phyloP scores from a whole-genome alignment of 805 yeast genomes.

The Candida schatavii region DNA sequence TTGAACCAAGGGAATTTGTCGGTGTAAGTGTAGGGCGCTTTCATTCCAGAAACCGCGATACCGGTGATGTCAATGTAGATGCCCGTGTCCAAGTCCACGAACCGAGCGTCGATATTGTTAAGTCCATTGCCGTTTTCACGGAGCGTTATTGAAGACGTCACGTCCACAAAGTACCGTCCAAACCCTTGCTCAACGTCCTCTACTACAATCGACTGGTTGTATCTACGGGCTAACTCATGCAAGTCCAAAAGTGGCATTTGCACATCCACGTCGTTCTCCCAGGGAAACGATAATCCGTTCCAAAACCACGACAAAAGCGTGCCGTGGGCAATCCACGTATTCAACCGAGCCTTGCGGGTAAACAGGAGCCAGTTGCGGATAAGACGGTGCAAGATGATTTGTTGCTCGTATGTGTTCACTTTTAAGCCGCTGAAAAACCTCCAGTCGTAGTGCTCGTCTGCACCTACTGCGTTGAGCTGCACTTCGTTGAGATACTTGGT shows the following conservation, averaged over 20 bases:
- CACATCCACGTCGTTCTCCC: conserved; percentile 67
- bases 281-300: conserved; percentile 61
- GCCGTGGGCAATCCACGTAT: conserved; percentile 66
- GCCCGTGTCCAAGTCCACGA: conserved; percentile 67
- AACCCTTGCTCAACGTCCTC: conserved; percentile 47
- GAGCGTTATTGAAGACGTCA: conserved; percentile 50
- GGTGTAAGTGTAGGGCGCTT: conserved; percentile 15
- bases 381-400: conserved; percentile 44
- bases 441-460: conserved; percentile 55
- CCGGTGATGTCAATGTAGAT: conserved; percentile 72
- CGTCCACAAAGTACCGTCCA: conserved; percentile 52
- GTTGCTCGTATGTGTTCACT: conserved; percentile 30
- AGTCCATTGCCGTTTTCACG: conserved; percentile 56
- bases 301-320: conserved; percentile 59
- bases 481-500: conserved; percentile 1
- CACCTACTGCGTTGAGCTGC: conserved; percentile 7
- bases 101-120: conserved; percentile 69
- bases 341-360: conserved; percentile 41
- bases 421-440: conserved; percentile 54
- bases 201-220: conserved; percentile 48
- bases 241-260: conserved; percentile 53
- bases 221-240: conserved; percentile 43
- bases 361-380: conserved; percentile 53
- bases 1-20: conserved; percentile 19
- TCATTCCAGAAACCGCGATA: conserved; percentile 41